These are phyloP conservation scores for Hypoxylon rickii DNA, from an alignment of 495 filamentous ascomycete species.

Conservation along the genomic window DNA sequence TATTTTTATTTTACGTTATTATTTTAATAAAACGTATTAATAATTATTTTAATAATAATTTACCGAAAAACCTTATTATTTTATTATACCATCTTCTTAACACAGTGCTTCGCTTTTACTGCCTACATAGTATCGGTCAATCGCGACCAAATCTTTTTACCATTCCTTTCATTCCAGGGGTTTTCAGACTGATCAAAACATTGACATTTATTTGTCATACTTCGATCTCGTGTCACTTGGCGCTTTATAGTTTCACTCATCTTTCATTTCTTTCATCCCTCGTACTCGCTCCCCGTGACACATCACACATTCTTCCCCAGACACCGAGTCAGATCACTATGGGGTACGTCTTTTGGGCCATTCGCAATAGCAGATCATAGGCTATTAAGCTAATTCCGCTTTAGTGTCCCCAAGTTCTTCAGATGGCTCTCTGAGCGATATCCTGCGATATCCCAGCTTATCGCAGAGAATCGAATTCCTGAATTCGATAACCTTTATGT, in stretches of 20 bases:
- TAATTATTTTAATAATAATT: no score
- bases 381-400: slow-evolving; percentile 36
- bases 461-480: slow-evolving; percentile 98
- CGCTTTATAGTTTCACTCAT: not conserved
- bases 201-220: not conserved
- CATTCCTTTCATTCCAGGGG: no score
- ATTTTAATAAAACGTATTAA: no score
- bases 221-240: not conserved
- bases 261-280: not conserved
- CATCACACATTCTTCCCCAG: not conserved
- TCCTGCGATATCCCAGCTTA: slow-evolving; percentile 97
- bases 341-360: slow-evolving; percentile 26
- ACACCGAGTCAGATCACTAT: slow-evolving; percentile 11
- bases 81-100: no score
- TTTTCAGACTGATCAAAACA: not conserved
- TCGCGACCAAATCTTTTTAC: no score
- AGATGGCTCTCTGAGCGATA: slow-evolving; percentile 99
- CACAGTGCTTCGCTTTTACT: no score
- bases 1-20: no score
- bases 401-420: slow-evolving; percentile 93
- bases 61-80: no score
- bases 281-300: not conserved
- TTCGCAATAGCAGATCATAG: not conserved
- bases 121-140: not conserved
- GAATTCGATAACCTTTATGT: slow-evolving; percentile 98